A percentile compares a stretch with the other conserved stretches of the same genome.
Conservation (phyloP, 305 asterid genomes). For the Solanum chacoense region DNA sequence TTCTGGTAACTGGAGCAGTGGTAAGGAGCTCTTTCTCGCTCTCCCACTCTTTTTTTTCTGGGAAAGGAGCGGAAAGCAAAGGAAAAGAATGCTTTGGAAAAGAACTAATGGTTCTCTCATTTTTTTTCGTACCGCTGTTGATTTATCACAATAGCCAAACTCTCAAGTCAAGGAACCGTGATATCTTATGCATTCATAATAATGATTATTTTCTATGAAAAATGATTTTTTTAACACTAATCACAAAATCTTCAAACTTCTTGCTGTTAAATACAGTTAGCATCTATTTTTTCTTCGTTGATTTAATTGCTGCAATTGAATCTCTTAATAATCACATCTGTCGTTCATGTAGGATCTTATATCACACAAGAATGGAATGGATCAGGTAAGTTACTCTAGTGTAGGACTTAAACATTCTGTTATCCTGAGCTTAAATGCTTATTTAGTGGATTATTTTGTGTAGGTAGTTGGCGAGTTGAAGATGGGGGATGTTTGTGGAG, state of each 20-base stretch:
- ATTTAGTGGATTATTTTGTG: background rate
- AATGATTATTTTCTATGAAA: background rate
- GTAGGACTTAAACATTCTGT: background rate
- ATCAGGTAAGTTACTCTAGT: slow-evolving; percentile 25
- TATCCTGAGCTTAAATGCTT: background rate
- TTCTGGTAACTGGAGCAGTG: slow-evolving; percentile 67
- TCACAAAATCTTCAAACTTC: background rate
- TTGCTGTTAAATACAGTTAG: background rate
- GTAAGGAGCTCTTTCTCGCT: slow-evolving; percentile 23
- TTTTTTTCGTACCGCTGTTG: background rate
- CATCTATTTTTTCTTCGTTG: background rate
- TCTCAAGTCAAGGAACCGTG: background rate
- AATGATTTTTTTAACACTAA: background rate
- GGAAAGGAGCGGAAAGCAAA: background rate
- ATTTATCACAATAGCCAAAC: background rate
- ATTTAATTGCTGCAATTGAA: background rate
- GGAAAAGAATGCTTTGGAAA: background rate
- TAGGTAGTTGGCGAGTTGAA: slow-evolving; percentile 46
- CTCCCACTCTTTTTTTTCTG: background rate
- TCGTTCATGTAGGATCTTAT: slow-evolving; percentile 42
- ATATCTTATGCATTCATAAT: background rate
- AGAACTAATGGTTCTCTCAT: background rate
- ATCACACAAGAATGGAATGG: slow-evolving; percentile 18
- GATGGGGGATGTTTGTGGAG: slow-evolving; percentile 63
- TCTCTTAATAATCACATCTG: slow-evolving; percentile 10